These are phyloP conservation scores for Colletotrichum brevisporum DNA, from an alignment of 2,329 filamentous ascomycete species.

Conservation along the genomic window DNA sequence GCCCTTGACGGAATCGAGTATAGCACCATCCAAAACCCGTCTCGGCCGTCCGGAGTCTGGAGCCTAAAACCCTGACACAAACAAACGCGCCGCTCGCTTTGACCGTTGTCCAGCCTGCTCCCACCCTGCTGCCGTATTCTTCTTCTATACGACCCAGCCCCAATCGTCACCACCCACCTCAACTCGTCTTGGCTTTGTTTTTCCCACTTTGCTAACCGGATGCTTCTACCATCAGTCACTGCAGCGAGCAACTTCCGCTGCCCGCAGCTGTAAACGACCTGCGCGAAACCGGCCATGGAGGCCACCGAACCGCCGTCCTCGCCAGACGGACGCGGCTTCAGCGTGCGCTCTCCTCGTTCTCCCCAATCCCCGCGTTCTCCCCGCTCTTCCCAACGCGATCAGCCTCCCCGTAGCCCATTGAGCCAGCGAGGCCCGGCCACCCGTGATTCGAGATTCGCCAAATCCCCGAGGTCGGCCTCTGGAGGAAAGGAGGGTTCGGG, in stretches of 20 bases:
- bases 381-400: constrained; percentile 28
- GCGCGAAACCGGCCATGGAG: constrained; percentile 43
- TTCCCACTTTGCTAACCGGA: constrained; percentile 36
- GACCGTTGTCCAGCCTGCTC: not conserved
- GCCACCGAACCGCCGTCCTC: constrained; percentile 43
- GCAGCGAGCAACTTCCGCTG: constrained; percentile 42
- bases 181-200: not conserved
- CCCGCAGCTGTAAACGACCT: constrained; percentile 29
- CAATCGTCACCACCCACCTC: not conserved
- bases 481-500: constrained; percentile 42
- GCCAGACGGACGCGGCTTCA: constrained; percentile 30
- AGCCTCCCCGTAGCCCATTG: constrained; percentile 28
- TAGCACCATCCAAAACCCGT: constrained; percentile 20
- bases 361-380: constrained; percentile 21
- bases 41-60: constrained; percentile 23
- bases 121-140: constrained; percentile 10
- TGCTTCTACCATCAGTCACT: constrained; percentile 36
- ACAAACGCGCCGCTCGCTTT: constrained; percentile 36
- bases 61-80: constrained; percentile 30
- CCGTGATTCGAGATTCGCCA: constrained; percentile 40
- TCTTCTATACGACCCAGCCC: constrained; percentile 16
- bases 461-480: constrained; percentile 41
- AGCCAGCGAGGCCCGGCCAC: constrained; percentile 27
- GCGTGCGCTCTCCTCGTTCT: constrained; percentile 30
- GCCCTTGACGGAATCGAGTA: constrained; percentile 16